Conservation (phyloP, 139 green algal species). For the Chlorella sp. region DNA sequence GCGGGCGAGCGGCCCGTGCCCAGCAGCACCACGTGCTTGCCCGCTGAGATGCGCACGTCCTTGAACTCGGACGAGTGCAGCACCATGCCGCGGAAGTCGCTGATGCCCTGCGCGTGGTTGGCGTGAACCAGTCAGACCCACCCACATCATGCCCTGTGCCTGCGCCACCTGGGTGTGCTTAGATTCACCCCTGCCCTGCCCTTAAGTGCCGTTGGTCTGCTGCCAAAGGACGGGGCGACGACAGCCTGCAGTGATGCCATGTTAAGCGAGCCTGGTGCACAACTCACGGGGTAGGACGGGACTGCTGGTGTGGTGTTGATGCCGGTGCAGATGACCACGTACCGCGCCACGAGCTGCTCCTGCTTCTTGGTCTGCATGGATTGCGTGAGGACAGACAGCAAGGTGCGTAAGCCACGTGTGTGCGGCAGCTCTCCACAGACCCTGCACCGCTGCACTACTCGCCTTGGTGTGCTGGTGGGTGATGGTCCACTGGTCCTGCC, state of each 20-base stretch:
- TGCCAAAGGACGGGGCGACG: too few species aligned
- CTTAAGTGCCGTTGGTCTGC: not conserved
- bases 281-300: not conserved
- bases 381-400: too few species aligned
- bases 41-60: not conserved
- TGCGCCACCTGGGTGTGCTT: not conserved
- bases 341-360: not conserved
- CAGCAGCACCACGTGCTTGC: not conserved
- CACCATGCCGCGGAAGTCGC: not conserved
- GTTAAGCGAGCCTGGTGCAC: too few species aligned
- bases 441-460: not conserved
- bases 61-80: conserved; percentile 5
- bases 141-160: not conserved
- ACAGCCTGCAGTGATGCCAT: too few species aligned
- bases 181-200: not conserved
- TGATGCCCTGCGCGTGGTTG: not conserved
- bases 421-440: not conserved
- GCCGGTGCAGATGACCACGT: conserved; percentile 3
- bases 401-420: too few species aligned
- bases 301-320: not conserved
- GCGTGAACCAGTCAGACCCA: not conserved
- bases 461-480: not conserved
- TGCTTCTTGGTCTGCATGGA: not conserved
- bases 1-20: not conserved
- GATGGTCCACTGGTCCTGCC: not conserved